Evolutionary conservation across 1,284 basidiomycete species (phyloP), one percentile per base, ranked within the genome.

Genomic region (Peniophora sp.): DNA sequence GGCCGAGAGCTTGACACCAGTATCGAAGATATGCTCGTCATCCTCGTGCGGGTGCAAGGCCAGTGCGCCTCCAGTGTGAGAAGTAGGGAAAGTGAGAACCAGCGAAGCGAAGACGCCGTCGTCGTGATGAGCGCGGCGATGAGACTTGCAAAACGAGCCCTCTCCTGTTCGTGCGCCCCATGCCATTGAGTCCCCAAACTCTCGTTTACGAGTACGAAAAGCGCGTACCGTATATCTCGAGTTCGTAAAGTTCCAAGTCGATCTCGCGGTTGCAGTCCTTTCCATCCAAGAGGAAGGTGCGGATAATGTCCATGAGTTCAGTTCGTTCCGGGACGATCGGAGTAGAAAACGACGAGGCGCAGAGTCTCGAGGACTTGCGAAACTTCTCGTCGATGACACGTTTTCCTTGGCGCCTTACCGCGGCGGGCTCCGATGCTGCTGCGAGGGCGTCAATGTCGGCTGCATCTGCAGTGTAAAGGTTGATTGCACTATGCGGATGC

Each of bases 61-160:
- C 3, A 76, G 61, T 1, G 55, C 51, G 1, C 72, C 73, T 3
- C 74, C 73, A 53, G 68, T 62, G 51, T 77, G 70, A 0, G 57
- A 16, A 0, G 71, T 71, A n/a, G 70, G 70, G 52, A 66, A 66
- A 6, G 72, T 63, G 44, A 74, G 50, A 17, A 76, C 68, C 12
- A 75, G 69, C 2, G 74, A 75, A n/a, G 68, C 73, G 47, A 75
- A 70, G 72, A 72, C 73, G 16, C 58, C 60, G 16, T 62, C 54
- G 19, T 58, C 56, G 2, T 65, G 65, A 2, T 70, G 69, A 0
- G 70, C 73, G 50, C 73, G 71, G 44, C 67, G 61, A 59, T 73
- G 71, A 0, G 67, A 45, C 49, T 71, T 71, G 64, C 72, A 74
- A 57, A 73, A 74, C 0, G 65, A 65, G 3, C 65, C 71, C 41